These are phyloP conservation scores for Aspergillus coremiiformis DNA, from an alignment of 495 filamentous ascomycete genomes.

Conservation along the genomic window DNA sequence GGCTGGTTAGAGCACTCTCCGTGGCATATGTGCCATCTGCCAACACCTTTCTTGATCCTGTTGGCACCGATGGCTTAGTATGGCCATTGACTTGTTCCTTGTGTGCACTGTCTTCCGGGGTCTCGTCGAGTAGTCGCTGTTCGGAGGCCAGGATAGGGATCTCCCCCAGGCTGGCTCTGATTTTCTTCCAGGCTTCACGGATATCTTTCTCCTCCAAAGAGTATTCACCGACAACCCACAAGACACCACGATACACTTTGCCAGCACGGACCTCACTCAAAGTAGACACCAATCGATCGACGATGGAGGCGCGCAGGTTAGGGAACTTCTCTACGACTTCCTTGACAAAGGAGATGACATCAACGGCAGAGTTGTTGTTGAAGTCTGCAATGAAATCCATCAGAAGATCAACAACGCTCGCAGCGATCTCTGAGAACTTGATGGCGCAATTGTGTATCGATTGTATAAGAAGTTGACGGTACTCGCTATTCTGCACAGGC, in stretches of 20 bases:
- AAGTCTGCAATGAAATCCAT: conserved; percentile 99
- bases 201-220: conserved; percentile 91
- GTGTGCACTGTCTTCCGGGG: conserved; percentile 58
- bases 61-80: conserved; percentile 63
- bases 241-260: conserved; percentile 91
- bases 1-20: conserved; percentile 89
- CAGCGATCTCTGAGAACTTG: conserved; percentile 96
- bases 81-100: conserved; percentile 79
- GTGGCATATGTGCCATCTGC: conserved; percentile 97
- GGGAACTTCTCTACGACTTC: conserved; percentile 99
- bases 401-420: conserved; percentile 91
- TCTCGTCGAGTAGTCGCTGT: conserved; percentile 79
- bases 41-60: conserved; percentile 82
- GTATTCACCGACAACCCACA: conserved; percentile 99
- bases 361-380: conserved; percentile 92
- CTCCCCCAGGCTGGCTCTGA: conserved; percentile 88
- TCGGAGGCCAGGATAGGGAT: conserved; percentile 96
- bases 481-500: conserved; percentile 70
- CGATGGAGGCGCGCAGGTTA: conserved; percentile 74
- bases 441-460: conserved; percentile 97
- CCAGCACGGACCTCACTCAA: conserved; percentile 91
- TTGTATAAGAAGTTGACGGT: conserved; percentile 90
- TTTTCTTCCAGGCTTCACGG: conserved; percentile 92
- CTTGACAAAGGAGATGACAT: conserved; percentile 97
- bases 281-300: conserved; percentile 82